These are phyloP conservation scores for Diutina scorzettiae DNA, from an alignment of 1,139 yeast species.

Conservation along the genomic window DNA sequence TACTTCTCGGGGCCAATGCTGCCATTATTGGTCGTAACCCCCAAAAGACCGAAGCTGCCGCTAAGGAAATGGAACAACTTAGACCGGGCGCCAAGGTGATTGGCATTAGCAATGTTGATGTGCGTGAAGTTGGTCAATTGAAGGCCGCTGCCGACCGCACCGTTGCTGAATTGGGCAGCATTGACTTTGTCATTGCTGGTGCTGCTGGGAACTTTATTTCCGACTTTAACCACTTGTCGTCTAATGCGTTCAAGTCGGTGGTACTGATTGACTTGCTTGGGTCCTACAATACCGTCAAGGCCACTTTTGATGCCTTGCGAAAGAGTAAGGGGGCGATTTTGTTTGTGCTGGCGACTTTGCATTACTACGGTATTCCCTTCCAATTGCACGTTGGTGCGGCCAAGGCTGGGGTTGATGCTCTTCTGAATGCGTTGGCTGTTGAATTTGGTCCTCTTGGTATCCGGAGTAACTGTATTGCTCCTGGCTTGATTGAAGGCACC, in stretches of 20 bases:
- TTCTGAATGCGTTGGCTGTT: constrained; percentile 70
- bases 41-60: constrained; percentile 53
- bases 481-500: constrained; percentile 77
- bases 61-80: constrained; percentile 44
- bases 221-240: constrained; percentile 64
- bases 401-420: constrained; percentile 86
- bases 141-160: constrained; percentile 54
- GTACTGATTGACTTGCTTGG: constrained; percentile 78
- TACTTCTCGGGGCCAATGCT: constrained; percentile 74
- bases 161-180: constrained; percentile 52
- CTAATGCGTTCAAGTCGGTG: constrained; percentile 82
- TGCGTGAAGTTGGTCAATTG: constrained; percentile 50
- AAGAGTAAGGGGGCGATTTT: constrained; percentile 57
- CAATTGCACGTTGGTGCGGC: constrained; percentile 89
- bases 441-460: constrained; percentile 86
- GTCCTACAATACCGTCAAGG: constrained; percentile 78
- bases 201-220: constrained; percentile 91
- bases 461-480: constrained; percentile 72
- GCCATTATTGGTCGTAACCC: constrained; percentile 71
- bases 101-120: constrained; percentile 65
- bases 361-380: constrained; percentile 76
- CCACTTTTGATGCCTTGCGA: constrained; percentile 53
- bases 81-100: constrained; percentile 53
- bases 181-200: constrained; percentile 83
- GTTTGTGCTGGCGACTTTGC: constrained; percentile 79